These are phyloP conservation scores for Asterophora parasitica DNA, from an alignment of 768 basidiomycete genomes.

Conservation along the genomic window DNA sequence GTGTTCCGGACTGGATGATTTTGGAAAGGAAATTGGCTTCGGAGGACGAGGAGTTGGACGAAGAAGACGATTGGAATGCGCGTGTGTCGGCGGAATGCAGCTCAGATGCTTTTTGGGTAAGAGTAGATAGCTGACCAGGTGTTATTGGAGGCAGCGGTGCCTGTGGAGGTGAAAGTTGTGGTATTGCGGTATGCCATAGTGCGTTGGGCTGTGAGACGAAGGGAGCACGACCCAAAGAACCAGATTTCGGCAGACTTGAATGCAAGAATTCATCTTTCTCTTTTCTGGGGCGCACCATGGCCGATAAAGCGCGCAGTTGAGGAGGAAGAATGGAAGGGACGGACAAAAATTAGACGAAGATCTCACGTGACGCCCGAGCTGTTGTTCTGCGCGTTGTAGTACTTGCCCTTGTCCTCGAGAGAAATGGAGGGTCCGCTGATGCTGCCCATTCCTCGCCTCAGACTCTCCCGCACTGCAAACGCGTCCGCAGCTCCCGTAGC, in stretches of 20 bases:
- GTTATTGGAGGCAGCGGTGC: constrained; percentile 29
- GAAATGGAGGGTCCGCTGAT: constrained; percentile 25
- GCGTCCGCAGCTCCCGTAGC: constrained; percentile 23
- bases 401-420: too few species aligned
- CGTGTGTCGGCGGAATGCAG: constrained; percentile 41
- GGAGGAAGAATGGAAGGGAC: neutral
- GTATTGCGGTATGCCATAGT: constrained; percentile 52
- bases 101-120: constrained; percentile 42
- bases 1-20: constrained; percentile 83
- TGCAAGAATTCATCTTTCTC: constrained; percentile 16
- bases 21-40: constrained; percentile 81
- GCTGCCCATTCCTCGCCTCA: constrained; percentile 29
- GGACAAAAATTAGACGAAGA: neutral
- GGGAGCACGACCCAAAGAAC: constrained; percentile 17
- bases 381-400: too few species aligned
- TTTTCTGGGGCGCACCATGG: constrained; percentile 23
- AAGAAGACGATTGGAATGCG: constrained; percentile 47
- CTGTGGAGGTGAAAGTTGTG: constrained; percentile 31
- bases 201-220: constrained; percentile 38
- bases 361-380: neutral
- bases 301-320: neutral
- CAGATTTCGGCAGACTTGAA: neutral
- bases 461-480: constrained; percentile 26
- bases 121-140: constrained; percentile 37
- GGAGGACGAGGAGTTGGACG: constrained; percentile 58